Conservation (phyloP, 2,329 filamentous ascomycete species). For the Aureobasidium sp. region DNA sequence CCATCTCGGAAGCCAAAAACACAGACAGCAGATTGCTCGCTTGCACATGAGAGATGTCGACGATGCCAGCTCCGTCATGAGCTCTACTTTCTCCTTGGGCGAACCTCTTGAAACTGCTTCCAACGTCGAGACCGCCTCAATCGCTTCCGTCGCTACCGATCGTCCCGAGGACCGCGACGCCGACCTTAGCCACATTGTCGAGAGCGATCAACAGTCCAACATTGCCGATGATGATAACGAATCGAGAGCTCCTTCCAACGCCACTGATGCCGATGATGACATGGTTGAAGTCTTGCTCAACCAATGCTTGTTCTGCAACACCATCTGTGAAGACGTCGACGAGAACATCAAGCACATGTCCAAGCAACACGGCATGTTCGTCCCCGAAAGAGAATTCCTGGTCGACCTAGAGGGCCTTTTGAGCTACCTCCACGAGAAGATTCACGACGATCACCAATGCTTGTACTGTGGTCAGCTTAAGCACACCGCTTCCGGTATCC, state of each 20-base stretch:
- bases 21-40: constrained; percentile 58
- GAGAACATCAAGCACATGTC: constrained; percentile 84
- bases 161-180: constrained; percentile 24
- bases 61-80: constrained; percentile 67
- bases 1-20: constrained; percentile 84
- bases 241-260: constrained; percentile 15
- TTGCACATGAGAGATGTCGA: constrained; percentile 48
- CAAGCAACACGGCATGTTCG: constrained; percentile 88
- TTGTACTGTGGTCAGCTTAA: constrained; percentile 80
- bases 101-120: constrained; percentile 57
- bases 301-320: constrained; percentile 86
- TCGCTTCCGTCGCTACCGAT: constrained; percentile 33
- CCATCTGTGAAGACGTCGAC: constrained; percentile 64
- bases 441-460: constrained; percentile 74
- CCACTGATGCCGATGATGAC: constrained; percentile 21
- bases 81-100: constrained; percentile 84
- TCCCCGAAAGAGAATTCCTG: constrained; percentile 80
- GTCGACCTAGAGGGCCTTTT: constrained; percentile 76
- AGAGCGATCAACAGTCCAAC: constrained; percentile 62
- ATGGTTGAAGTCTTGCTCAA: constrained; percentile 33
- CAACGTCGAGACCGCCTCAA: constrained; percentile 13
- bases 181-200: constrained; percentile 68
- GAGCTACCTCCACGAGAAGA: constrained; percentile 66
- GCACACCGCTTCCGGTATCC: constrained; percentile 67
- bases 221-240: constrained; percentile 34